Base-by-base conservation (phyloP, 495 filamentous ascomycete species). In the Cercophora scortea region DNA sequence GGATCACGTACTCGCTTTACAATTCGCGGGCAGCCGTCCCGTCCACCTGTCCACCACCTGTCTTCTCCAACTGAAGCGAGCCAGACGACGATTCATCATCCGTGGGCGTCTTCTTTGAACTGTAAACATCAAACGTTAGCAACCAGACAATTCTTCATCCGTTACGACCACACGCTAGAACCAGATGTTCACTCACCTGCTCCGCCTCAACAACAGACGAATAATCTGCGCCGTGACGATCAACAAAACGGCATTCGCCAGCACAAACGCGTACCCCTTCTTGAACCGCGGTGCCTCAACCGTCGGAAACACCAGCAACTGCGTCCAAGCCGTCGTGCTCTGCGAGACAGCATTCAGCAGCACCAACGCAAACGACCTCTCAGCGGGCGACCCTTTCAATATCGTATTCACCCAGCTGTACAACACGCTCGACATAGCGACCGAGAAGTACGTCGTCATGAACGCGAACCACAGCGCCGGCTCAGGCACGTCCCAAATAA, bases 401-500 rank as follows among this genome's bases (percentile, higher is more conserved):
- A 57, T 41, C 42, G 42, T 58, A 46, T 70, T 70, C 13, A 68
- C 55, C 67, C 65, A 70, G 11, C 65, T 65, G 18, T 67, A 59
- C n/a, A 70, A 34, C 1, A 68, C 67, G 16, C 59, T 61, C 13
- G 58, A 61, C 61, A 70, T 60, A 42, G 67, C 60, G 12, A 61
- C 52, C 9, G 67, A 45, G 2, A 49, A 49, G 49, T 67, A 70
- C 11, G 58, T 61, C 16, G 57, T 61, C 51, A 56, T 59, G 53
- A 75, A 79, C 8, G 72, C 71, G 47, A 77, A 75, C 72, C 73
- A 79, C 0, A 70, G 54, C 15, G 72, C 70, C 5, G 66, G 57
- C 51, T 77, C 74, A 1, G 71, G 70, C 1, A 77, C 74, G 41
- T 74, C 54, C 74, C 72, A 79, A 25, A 67, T 54, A 13, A 57